phyloP scores from a whole-genome alignment of 169 alveolate species.

The Cryptosporidium meleagridis region DNA sequence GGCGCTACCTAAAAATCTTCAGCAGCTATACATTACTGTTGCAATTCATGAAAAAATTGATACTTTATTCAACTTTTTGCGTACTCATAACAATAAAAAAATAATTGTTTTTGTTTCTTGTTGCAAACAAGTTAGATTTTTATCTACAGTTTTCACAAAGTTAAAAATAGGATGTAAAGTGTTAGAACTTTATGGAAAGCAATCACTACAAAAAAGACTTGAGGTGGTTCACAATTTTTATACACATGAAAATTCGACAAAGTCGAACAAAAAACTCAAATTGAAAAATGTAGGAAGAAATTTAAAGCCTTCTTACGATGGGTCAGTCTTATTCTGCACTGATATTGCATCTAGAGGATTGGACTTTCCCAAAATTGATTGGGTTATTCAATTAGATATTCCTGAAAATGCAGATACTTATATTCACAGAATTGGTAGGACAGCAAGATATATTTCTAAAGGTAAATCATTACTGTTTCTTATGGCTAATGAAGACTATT shows the following conservation, averaged over 20 bases:
- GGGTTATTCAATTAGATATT: conserved; percentile 95
- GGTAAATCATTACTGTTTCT: conserved; percentile 85
- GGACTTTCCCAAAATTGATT: conserved; percentile 96
- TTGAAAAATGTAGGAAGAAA: not conserved
- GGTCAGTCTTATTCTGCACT: conserved; percentile 90
- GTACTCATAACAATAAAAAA: conserved; percentile 90
- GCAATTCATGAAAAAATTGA: conserved; percentile 90
- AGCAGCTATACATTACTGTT: conserved; percentile 88
- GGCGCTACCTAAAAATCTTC: conserved; percentile 75
- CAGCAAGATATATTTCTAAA: conserved; percentile 95
- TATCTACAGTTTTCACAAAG: conserved; percentile 33
- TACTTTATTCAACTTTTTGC: conserved; percentile 90
- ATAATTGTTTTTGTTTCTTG: conserved; percentile 91
- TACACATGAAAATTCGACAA: conserved; percentile 5
- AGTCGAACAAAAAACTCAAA: not conserved
- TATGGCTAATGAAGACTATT: conserved; percentile 60
- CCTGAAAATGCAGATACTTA: conserved; percentile 95
- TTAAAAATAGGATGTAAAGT: conserved; percentile 76
- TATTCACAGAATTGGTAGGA: conserved; percentile 97
- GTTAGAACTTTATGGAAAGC: conserved; percentile 81
- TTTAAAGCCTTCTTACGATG: conserved; percentile 67
- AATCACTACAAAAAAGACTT: conserved; percentile 69
- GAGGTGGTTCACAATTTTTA: conserved; percentile 54
- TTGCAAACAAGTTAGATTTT: conserved; percentile 92
- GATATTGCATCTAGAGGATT: conserved; percentile 97